Evolutionary conservation across 768 basidiomycete genomes (phyloP), one percentile per base, ranked within the genome.

Genomic region (Pisolithus marmoratus): DNA sequence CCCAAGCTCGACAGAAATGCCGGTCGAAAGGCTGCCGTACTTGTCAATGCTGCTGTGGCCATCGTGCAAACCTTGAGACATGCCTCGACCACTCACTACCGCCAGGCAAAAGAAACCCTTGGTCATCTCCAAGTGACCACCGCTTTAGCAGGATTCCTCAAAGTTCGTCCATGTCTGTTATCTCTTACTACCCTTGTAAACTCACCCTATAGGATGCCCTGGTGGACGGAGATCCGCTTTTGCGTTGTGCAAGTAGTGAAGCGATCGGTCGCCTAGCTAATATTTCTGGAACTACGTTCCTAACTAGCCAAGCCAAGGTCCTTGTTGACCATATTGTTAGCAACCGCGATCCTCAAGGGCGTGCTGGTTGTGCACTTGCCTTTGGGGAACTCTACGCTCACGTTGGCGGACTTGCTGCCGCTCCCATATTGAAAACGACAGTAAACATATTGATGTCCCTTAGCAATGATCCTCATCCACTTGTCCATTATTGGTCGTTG

Each of bases 371-470:
- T 63, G 92, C 94, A 0, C 70, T 94, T 36, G 88, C 94, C 0
- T 92, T 98, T 60, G 92, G 93, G 12, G 81, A 93, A 12, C 90
- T 98, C 36, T 95, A 96, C 66, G 82, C 79, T 41, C 81, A 91
- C 60, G 93, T 97, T 46, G 96, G 96, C 8, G 90, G 93, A 38
- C 77, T 98, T n/a, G 91, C 90, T 11, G 95, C 94, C 7, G 92
- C 92, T 0, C 91, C 96, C 0, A 77, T 97, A 15, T 77, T 98
- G 54, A 98, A 97, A 69, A 96, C 94, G 1, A 92, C 94, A 0
- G 89, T 95, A 55, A 94, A 96, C 63, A 85, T 98, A 42, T 76
- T 97, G 36, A 90, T 95, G 83, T 95, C 94, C 0, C 80, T 99
- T 19, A 84, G 87, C 67, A 94, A 90, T 54, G 96, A 99, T 66